Conservation (phyloP, 495 filamentous ascomycete genomes). For the Daldinia concentrica region DNA sequence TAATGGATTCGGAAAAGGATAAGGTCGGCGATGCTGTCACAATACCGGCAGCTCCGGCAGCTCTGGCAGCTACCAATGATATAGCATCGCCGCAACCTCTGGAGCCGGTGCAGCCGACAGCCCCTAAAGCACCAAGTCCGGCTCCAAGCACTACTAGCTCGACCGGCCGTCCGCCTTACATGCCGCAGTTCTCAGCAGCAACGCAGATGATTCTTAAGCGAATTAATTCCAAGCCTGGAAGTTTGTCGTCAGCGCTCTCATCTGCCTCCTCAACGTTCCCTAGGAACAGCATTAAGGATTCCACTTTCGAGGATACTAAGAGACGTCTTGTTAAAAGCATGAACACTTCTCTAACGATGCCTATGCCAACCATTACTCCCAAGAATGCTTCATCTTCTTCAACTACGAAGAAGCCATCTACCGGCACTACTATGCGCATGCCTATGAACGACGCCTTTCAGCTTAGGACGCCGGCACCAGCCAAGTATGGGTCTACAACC, state of each 20-base stretch:
- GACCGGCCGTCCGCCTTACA: constrained; percentile 49
- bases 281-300: constrained; percentile 49
- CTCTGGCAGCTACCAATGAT: neutral
- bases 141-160: constrained; percentile 35
- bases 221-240: constrained; percentile 55
- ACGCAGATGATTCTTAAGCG: constrained; percentile 67
- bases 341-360: constrained; percentile 61
- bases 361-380: constrained; percentile 50
- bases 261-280: constrained; percentile 41
- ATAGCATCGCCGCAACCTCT: neutral
- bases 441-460: constrained; percentile 41
- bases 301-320: constrained; percentile 59
- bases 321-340: constrained; percentile 58
- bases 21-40: constrained; percentile 8
- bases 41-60: neutral
- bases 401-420: neutral
- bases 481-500: neutral
- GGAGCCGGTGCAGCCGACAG: neutral
- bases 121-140: constrained; percentile 31
- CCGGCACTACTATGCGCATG: constrained; percentile 24
- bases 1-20: constrained; percentile 21
- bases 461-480: constrained; percentile 31
- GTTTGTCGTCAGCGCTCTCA: constrained; percentile 49
- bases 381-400: constrained; percentile 3
- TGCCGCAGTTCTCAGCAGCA: constrained; percentile 63